Base-by-base conservation (phyloP, 352 stramenopile genomes). In the Phytophthora agathidicida region DNA sequence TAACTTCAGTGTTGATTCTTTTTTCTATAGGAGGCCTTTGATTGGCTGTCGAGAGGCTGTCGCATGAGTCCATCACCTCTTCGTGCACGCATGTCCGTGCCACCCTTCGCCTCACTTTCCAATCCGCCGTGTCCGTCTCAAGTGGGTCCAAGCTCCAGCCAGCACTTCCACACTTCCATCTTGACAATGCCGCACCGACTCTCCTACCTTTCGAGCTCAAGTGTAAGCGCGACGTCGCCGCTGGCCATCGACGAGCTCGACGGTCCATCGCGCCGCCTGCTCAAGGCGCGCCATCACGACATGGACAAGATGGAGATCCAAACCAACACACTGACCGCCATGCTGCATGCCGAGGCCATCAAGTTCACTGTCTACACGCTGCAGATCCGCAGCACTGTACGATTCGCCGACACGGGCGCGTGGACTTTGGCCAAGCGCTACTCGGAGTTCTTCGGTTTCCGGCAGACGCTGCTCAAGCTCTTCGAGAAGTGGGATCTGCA, bases 291-390 rank as follows among this genome's bases (percentile, higher is more conserved):
- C 20, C 70, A 74, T 41, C 73, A 83, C 31, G 67, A 77, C 48
- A 72, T 78, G 59, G 62, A 78, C 42, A 77, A 77, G 43, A 73
- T 83, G 60, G 63, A 75, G 46, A 74, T 83, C 51, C 33, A 74
- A 41, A 77, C 71, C 43, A 76, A 80, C 41, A 67, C 65, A 31
- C 50, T 83, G 33, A 75, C 66, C 19, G 70, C 73, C 6, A 66
- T 68, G 43, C 53, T 78, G 53, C 48, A 76, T 50, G 53, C 33
- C 42, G 69, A 77, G 16, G 57, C 57, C 16, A 67, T 77, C 41
- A 79, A 77, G 27, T 81, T 88, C 44, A 91, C 82, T 17, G 49
- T 89, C 11, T 91, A 91, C 71, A 73, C 75, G 41, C 67, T 91
- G 38, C 67, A 80, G 46, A 83, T 88, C 60, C 62, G 63, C 47